phyloP scores from a whole-genome alignment of 768 basidiomycete genomes.

The Infundibulicybe gibba region DNA sequence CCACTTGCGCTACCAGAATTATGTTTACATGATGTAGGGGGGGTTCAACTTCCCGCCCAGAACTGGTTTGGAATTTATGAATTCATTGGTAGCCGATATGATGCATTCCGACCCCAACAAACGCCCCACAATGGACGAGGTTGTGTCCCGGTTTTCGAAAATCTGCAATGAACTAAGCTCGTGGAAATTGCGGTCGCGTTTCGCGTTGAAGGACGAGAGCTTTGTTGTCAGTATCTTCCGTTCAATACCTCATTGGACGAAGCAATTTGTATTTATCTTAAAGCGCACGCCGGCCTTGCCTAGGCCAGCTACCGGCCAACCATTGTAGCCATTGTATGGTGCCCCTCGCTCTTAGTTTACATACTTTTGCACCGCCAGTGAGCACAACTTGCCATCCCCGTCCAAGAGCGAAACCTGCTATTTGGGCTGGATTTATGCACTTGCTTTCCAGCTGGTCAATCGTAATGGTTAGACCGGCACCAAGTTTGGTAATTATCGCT shows the following conservation, averaged over 20 bases:
- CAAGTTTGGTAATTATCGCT: conserved; percentile 8
- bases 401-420: no score
- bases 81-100: conserved; percentile 13
- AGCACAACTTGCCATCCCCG: no score
- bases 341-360: no score
- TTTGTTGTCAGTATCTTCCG: not conserved
- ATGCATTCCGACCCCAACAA: conserved; percentile 20
- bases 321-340: no score
- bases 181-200: conserved; percentile 25
- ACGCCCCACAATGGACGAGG: conserved; percentile 28
- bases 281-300: no score
- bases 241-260: not conserved
- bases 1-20: no score
- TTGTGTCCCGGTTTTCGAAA: conserved; percentile 17
- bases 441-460: no score
- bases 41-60: not conserved
- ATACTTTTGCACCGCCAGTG: no score
- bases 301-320: no score
- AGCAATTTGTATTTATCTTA: no score
- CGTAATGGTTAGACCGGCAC: conserved; percentile 12
- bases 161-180: conserved; percentile 13
- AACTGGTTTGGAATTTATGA: conserved; percentile 12
- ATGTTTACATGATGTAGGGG: not conserved
- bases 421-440: no score
- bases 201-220: not conserved